Percentiles rank a stretch among this genome's conserved stretches.
phyloP scores from a whole-genome alignment of 176 grass and related monocot species.

The Oropetium thomaeum region DNA sequence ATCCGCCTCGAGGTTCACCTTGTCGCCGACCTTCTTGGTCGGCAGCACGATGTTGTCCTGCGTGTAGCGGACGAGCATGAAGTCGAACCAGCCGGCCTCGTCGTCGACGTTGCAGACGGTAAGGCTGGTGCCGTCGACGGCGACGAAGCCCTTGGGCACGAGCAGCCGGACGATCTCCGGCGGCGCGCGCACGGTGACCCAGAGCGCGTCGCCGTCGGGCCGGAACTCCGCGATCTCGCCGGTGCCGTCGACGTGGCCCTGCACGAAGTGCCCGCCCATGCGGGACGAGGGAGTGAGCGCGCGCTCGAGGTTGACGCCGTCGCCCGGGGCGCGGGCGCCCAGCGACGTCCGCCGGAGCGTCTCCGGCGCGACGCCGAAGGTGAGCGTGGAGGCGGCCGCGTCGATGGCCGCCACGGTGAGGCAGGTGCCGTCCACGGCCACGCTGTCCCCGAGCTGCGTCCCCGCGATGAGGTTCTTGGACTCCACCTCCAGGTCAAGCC shows the following conservation, averaged over 20 bases:
- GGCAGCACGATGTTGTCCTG: constrained; percentile 91
- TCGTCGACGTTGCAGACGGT: constrained; percentile 77
- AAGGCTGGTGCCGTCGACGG: constrained; percentile 82
- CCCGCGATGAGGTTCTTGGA: constrained; percentile 58
- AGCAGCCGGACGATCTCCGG: constrained; percentile 69
- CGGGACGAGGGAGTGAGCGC: constrained; percentile 65
- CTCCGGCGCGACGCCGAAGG: constrained; percentile 81
- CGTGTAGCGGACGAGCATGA: constrained; percentile 95
- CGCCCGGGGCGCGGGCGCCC: constrained; percentile 37
- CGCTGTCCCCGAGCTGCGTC: constrained; percentile 75
- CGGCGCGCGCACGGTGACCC: constrained; percentile 68
- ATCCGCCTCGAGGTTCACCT: constrained; percentile 95
- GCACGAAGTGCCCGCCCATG: constrained; percentile 91
- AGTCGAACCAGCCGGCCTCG: constrained; percentile 67
- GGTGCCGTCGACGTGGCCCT: constrained; percentile 89
- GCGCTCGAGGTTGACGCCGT: constrained; percentile 78
- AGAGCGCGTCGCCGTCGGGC: constrained; percentile 78
- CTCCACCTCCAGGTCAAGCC: constrained; percentile 58
- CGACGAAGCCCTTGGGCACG: constrained; percentile 93
- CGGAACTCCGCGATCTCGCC: constrained; percentile 68
- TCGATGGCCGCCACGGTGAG: constrained; percentile 84
- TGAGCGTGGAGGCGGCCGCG: constrained; percentile 39
- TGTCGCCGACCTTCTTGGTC: constrained; percentile 72
- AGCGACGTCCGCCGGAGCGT: constrained; percentile 78
- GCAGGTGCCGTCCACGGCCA: constrained; percentile 78